These are phyloP conservation scores for Monosporascus ibericus DNA, from an alignment of 2,329 filamentous ascomycete species.

Conservation along the genomic window DNA sequence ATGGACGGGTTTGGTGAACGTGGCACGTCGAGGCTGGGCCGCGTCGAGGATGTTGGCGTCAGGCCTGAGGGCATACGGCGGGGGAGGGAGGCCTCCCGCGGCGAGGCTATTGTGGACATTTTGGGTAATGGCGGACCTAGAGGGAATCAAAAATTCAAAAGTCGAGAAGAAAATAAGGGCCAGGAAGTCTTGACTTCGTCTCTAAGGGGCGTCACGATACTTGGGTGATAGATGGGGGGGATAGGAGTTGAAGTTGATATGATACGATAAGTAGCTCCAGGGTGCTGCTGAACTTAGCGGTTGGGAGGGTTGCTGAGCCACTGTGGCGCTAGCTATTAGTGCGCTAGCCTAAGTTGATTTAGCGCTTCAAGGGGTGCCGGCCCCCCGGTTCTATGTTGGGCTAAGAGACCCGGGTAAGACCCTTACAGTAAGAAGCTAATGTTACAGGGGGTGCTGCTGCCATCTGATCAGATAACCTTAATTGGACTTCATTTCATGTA, in stretches of 20 bases:
- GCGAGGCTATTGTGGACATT: constrained; percentile 62
- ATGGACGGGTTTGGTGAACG: constrained; percentile 42
- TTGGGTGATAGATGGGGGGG: no score
- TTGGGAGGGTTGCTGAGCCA: constrained; percentile 15
- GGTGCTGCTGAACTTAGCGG: background rate
- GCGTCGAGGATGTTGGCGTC: constrained; percentile 68
- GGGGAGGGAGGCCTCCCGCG: constrained; percentile 51
- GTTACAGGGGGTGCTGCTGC: no score
- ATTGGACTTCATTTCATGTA: no score
- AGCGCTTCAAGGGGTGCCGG: background rate
- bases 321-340: constrained; percentile 14
- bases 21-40: constrained; percentile 63
- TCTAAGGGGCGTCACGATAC: no score
- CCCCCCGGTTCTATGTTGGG: no score
- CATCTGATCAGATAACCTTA: no score
- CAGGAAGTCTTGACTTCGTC: no score
- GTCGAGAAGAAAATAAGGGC: background rate
- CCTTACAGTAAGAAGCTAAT: no score
- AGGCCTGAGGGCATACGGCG: constrained; percentile 50
- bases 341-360: background rate
- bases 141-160: background rate
- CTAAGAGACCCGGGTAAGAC: no score
- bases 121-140: constrained; percentile 1
- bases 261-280: background rate
- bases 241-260: no score